phyloP scores from a whole-genome alignment of 495 filamentous ascomycete genomes.

The Physcia stellaris region DNA sequence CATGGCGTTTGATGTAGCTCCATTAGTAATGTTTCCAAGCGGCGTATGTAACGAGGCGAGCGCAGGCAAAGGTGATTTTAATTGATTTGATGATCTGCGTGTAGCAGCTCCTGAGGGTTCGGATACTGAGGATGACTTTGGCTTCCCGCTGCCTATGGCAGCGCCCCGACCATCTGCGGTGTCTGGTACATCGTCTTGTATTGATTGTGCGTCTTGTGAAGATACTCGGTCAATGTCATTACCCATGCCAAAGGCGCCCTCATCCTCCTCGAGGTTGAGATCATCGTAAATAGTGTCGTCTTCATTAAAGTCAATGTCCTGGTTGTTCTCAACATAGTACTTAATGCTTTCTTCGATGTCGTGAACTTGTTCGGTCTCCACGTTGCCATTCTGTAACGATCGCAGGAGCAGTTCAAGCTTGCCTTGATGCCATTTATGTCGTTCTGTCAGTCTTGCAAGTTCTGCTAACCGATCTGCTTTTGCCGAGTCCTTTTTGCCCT shows the following conservation, averaged over 20 bases:
- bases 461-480: conserved; percentile 81
- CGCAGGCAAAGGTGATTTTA: conserved; percentile 86
- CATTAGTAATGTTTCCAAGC: conserved; percentile 19
- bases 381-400: conserved; percentile 79
- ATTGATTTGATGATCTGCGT: conserved; percentile 73
- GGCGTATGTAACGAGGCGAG: conserved; percentile 72
- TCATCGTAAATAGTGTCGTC: conserved; percentile 96
- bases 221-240: conserved; percentile 76
- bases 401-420: conserved; percentile 86
- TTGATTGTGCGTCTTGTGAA: conserved; percentile 87
- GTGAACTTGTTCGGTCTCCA: conserved; percentile 72
- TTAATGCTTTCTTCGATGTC: conserved; percentile 82
- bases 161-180: conserved; percentile 28
- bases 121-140: conserved; percentile 30
- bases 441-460: conserved; percentile 70
- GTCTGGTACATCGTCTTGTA: conserved; percentile 71
- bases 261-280: conserved; percentile 76
- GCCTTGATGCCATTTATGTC: conserved; percentile 90
- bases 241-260: conserved; percentile 72
- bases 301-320: conserved; percentile 76
- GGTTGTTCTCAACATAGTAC: conserved; percentile 87
- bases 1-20: conserved; percentile 56
- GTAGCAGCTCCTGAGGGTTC: conserved; percentile 37
- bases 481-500: conserved; percentile 69
- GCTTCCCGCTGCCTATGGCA: conserved; percentile 33